Base-by-base conservation (phyloP, 2,329 filamentous ascomycete species). In the Sporothrix phasma region DNA sequence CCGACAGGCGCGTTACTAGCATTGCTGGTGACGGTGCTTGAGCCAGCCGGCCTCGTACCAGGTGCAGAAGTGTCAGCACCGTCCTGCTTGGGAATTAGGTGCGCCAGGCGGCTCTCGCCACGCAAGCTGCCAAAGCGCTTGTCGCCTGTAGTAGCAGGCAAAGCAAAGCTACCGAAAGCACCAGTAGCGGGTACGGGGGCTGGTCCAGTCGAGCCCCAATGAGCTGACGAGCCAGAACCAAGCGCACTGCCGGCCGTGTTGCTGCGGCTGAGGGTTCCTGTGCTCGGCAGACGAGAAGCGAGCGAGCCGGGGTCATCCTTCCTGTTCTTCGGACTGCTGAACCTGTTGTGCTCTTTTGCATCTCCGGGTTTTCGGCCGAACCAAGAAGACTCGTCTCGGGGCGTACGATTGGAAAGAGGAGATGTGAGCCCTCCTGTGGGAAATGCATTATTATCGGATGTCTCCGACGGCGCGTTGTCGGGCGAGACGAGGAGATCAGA, bases 81-180 rank as follows among this genome's bases (percentile, higher is more conserved):
- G 76, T 45, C 67, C 15, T 65, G 65, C 41, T 68, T 68, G 2
- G 85, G 86, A 69, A 96, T 88, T 24, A 96, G 76, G 71, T 91
- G 91, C 69, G 92, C 93, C 71, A 97, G 86, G 31, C 92, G 87
- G 73, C 92, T 96, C 72, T 91, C 90, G 2, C 89, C 86, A 64
- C 88, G 81, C 31, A 84, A 76, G 71, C 83, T 87, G 31, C 85
- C 87, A 70, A 88, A 84, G 10, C 89, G 86, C 77, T 94, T 96
- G 63, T 96, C 90, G 3, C 81, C 78, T 34, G 84, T 79, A 6
- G 82, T 76, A 19, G 79, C 77, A 3, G 83, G 75, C 61, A 95
- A 75, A n/a, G 89, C 87, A 74, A 97, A 97, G 71, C 87, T 94
- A 11, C 93, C 93, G 75, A 99, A 99, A 24, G 87, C 87, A 39